Evolutionary conservation across 345 rosid genomes (phyloP), one percentile per base, ranked within the genome.

Genomic region (Eucalyptus curtisii): DNA sequence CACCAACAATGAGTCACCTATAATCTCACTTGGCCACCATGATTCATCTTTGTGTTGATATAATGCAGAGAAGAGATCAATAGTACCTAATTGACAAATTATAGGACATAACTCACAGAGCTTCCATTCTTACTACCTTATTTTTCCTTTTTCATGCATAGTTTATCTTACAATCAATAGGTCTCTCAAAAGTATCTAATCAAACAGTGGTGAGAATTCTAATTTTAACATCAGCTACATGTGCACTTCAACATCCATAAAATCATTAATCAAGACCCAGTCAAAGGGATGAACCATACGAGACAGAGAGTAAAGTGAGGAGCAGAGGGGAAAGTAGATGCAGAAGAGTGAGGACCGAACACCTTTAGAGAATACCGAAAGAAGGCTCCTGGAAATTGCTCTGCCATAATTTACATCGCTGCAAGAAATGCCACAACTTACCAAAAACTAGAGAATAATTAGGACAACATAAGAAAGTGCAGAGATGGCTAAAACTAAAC

Each of bases 341-440:
- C 90, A 86, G 47, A 50, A 44, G 68, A 89, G 53, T 12, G 27
- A 64, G 37, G 47, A 30, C 76, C 64, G 90, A 44, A 40, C 90
- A 97, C 98, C 94, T 97, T 93, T 64, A 98, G 92, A 25, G 96
- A 94, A 90, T 97, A 98, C 86, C 99, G 98, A 89, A 96, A 92
- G 88, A 98, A 98, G 88, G 99, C 98, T 87, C 97, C 98, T 5
- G 99, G 99, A 94, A 96, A 98, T 89, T 95, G 97, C 92, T 97
- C 96, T 44, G 99, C 98, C 98, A 98, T 96, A 61, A 95, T 96
- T 87, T 97, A 98, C 99, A 96, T 96, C 7, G 99, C 99, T 13
- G 98, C 99, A 86, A 96, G 99, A 90, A 98, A 97, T 81, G 99
- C 98, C 86, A 98, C 99, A 86, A 97, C 99, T 98, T 97, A 22